Conservation (phyloP, 2,329 filamentous ascomycete genomes). For the Monilinia vaccinii-corymbosi region DNA sequence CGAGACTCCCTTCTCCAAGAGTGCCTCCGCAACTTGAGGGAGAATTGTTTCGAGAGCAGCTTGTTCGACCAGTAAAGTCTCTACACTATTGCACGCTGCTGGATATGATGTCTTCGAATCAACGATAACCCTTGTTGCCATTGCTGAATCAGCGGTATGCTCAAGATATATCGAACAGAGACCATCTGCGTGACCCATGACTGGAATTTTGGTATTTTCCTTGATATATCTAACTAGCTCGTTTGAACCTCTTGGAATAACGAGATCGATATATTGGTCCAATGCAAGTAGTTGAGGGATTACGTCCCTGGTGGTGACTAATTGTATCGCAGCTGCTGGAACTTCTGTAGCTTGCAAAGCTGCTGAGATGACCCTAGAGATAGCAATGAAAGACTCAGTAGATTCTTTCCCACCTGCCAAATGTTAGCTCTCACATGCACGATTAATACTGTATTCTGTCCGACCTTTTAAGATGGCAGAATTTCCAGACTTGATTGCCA, state of each 20-base stretch:
- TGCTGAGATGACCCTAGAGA: slow-evolving; percentile 72
- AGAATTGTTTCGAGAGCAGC: slow-evolving; percentile 57
- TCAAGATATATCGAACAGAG: slow-evolving; percentile 84
- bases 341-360: slow-evolving; percentile 67
- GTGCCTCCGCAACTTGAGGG: slow-evolving; percentile 61
- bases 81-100: slow-evolving; percentile 89
- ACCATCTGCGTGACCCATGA: slow-evolving; percentile 92
- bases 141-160: slow-evolving; percentile 60
- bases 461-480: slow-evolving; percentile 86
- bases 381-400: slow-evolving; percentile 86
- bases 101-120: slow-evolving; percentile 94
- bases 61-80: slow-evolving; percentile 80
- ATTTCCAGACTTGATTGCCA: slow-evolving; percentile 96
- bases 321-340: slow-evolving; percentile 79
- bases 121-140: slow-evolving; percentile 68
- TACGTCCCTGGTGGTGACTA: slow-evolving; percentile 86
- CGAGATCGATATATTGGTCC: slow-evolving; percentile 84
- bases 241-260: slow-evolving; percentile 62
- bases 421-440: not conserved
- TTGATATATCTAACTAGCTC: slow-evolving; percentile 61
- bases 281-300: slow-evolving; percentile 81
- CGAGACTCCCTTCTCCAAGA: slow-evolving; percentile 68
- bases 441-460: not conserved
- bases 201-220: slow-evolving; percentile 82
- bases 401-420: slow-evolving; percentile 81